These are phyloP conservation scores for Neonectria hederae DNA, from an alignment of 2,329 filamentous ascomycete species.

Conservation along the genomic window DNA sequence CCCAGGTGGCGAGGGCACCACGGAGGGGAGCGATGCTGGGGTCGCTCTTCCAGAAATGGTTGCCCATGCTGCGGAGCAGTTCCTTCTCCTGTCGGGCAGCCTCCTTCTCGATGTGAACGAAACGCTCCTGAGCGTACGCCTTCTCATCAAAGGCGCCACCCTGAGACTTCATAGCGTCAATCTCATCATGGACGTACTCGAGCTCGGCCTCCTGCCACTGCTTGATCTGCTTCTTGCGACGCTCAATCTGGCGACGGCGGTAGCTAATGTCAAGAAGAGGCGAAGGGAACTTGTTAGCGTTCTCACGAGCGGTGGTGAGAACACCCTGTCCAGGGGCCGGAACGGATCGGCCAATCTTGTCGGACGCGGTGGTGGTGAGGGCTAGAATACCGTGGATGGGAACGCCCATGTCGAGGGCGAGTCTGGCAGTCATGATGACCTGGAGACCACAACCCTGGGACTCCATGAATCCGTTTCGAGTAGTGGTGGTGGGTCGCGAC, in stretches of 20 bases:
- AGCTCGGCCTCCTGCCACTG: conserved; percentile 96
- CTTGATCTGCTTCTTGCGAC: conserved; percentile 93
- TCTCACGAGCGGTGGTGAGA: conserved; percentile 92
- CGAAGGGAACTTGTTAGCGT: conserved; percentile 90
- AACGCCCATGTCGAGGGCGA: conserved; percentile 97
- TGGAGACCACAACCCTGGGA: conserved; percentile 98
- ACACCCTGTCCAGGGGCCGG: conserved; percentile 97
- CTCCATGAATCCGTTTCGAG: conserved; percentile 98
- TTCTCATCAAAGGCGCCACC: conserved; percentile 78
- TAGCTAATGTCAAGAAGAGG: conserved; percentile 98
- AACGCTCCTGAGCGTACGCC: conserved; percentile 87
- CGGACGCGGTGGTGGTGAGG: conserved; percentile 93
- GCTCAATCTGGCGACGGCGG: conserved; percentile 91
- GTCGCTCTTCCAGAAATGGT: conserved; percentile 99
- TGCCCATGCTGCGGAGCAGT: conserved; percentile 89
- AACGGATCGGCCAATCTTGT: conserved; percentile 98
- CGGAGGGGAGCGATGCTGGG: conserved; percentile 92
- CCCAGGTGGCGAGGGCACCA: conserved; percentile 96
- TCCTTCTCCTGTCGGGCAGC: conserved; percentile 92
- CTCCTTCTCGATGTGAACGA: conserved; percentile 85
- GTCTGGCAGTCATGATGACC: conserved; percentile 96
- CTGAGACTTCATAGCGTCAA: conserved; percentile 88
- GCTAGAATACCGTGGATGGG: conserved; percentile 96
- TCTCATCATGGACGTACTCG: conserved; percentile 91
- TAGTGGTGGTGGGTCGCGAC: conserved; percentile 97